Evolutionary conservation across 495 filamentous ascomycete species (phyloP).

Genomic region (Neurospora discreta): DNA sequence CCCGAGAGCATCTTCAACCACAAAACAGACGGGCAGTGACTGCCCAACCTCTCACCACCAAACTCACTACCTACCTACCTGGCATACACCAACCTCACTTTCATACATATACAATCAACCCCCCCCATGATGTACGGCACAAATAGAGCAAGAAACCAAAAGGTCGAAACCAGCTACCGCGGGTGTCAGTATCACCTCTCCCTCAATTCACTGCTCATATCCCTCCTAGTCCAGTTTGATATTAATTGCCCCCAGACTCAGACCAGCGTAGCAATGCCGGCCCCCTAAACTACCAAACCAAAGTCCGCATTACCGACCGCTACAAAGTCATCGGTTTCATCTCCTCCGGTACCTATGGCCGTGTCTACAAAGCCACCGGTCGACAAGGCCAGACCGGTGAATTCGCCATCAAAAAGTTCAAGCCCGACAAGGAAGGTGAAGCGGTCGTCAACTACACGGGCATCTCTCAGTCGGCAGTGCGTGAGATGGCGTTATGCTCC

Average conservation of each 20-base stretch:
- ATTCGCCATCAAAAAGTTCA: slow-evolving; percentile 99
- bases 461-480: slow-evolving; percentile 92
- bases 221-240: not conserved
- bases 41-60: not conserved
- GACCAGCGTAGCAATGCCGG: slow-evolving; percentile 30
- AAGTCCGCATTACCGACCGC: slow-evolving; percentile 77
- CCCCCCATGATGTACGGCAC: slow-evolving; percentile 6
- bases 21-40: not conserved
- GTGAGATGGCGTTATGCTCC: slow-evolving; percentile 97
- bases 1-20: not conserved
- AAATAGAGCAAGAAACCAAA: slow-evolving; percentile 11
- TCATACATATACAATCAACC: not conserved
- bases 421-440: slow-evolving; percentile 98
- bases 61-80: not conserved
- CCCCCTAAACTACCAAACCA: slow-evolving; percentile 59
- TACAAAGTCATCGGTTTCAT: slow-evolving; percentile 98
- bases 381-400: slow-evolving; percentile 61
- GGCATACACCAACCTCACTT: not conserved
- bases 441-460: slow-evolving; percentile 78
- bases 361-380: slow-evolving; percentile 89
- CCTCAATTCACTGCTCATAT: not conserved
- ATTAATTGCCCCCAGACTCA: slow-evolving; percentile 25
- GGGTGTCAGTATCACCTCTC: slow-evolving; percentile 11
- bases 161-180: slow-evolving; percentile 14
- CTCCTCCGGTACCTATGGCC: slow-evolving; percentile 95